phyloP scores from a whole-genome alignment of 2,329 filamentous ascomycete species.

The Bipolaris bicolor region DNA sequence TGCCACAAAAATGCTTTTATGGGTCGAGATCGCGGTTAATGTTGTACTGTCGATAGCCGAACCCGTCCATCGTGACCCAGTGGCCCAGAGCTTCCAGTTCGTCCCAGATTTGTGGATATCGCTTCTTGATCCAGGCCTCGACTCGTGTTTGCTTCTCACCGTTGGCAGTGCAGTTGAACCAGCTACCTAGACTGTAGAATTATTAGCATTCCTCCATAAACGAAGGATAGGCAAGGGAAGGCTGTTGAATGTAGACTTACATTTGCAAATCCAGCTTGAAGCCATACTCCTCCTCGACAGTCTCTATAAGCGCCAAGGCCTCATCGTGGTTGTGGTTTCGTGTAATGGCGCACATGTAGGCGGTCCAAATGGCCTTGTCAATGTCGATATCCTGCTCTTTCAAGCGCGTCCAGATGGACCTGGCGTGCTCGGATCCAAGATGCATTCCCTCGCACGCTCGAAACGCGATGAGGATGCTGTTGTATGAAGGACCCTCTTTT shows the following conservation, averaged over 20 bases:
- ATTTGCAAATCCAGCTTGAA: constrained; percentile 71
- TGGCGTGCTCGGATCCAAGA: constrained; percentile 54
- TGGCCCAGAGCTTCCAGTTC: constrained; percentile 64
- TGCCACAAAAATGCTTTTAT: constrained; percentile 19
- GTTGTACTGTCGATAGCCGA: constrained; percentile 46
- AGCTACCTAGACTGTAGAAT: constrained; percentile 67
- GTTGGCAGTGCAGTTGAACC: constrained; percentile 75
- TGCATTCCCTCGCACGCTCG: constrained; percentile 71
- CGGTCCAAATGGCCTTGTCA: constrained; percentile 72
- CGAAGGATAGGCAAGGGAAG: too few relatives aligned
- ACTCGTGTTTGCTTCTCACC: constrained; percentile 71
- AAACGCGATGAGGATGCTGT: constrained; percentile 80
- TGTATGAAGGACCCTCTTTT: constrained; percentile 83
- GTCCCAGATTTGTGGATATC: constrained; percentile 73
- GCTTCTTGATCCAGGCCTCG: constrained; percentile 73
- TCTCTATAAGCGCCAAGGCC: constrained; percentile 68
- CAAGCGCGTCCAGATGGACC: constrained; percentile 72
- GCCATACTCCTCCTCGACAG: constrained; percentile 70
- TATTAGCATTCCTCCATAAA: constrained; percentile 18
- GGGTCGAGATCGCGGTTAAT: constrained; percentile 44
- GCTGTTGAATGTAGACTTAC: constrained; percentile 59
- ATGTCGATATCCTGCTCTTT: constrained; percentile 78
- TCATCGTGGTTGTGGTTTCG: constrained; percentile 74
- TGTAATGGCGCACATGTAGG: constrained; percentile 78
- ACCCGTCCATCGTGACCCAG: constrained; percentile 44